A percentile compares a stretch with the other conserved stretches of the same genome.
Conservation (phyloP, 2,329 filamentous ascomycete genomes). For the Hypoxylon sp. region DNA sequence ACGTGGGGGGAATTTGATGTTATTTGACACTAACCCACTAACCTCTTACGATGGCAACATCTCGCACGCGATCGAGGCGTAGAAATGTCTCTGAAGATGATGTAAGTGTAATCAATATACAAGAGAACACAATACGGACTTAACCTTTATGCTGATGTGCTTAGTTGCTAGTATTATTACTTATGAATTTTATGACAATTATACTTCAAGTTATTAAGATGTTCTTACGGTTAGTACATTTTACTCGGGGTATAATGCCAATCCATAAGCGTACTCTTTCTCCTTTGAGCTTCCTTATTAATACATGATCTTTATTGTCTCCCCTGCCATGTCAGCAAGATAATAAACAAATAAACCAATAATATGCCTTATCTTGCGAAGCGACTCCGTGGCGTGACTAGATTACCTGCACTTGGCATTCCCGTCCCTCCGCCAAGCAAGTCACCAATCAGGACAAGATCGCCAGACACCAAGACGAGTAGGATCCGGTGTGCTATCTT, state of each 20-base stretch:
- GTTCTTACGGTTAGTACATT: too few relatives aligned
- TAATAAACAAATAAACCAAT: conserved; percentile 34
- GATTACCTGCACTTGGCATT: conserved; percentile 33
- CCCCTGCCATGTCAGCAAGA: conserved; percentile 33
- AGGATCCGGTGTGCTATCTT: conserved; percentile 28
- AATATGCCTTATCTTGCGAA: conserved; percentile 9
- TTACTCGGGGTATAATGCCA: neutral
- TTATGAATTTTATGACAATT: neutral
- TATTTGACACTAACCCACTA: conserved; percentile 25
- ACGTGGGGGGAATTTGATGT: conserved; percentile 18
- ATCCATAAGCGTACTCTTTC: neutral
- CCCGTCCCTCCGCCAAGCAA: conserved; percentile 25
- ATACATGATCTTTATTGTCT: conserved; percentile 16
- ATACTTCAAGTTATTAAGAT: neutral
- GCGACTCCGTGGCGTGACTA: conserved; percentile 34
- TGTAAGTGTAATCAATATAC: conserved; percentile 5
- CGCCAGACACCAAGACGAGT: conserved; percentile 25
- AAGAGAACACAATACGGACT: neutral
- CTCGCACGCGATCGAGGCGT: conserved; percentile 12
- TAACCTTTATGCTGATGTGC: neutral
- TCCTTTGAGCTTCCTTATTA: conserved; percentile 30
- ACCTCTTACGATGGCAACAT: conserved; percentile 18
- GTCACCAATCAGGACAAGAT: conserved; percentile 37
- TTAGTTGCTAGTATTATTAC: neutral
- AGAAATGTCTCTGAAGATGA: neutral